Percentiles rank a stretch among this genome's conserved stretches.
Evolutionary conservation across 2,329 filamentous ascomycete genomes (phyloP).

Genomic region (Pseudonectria foliicola): DNA sequence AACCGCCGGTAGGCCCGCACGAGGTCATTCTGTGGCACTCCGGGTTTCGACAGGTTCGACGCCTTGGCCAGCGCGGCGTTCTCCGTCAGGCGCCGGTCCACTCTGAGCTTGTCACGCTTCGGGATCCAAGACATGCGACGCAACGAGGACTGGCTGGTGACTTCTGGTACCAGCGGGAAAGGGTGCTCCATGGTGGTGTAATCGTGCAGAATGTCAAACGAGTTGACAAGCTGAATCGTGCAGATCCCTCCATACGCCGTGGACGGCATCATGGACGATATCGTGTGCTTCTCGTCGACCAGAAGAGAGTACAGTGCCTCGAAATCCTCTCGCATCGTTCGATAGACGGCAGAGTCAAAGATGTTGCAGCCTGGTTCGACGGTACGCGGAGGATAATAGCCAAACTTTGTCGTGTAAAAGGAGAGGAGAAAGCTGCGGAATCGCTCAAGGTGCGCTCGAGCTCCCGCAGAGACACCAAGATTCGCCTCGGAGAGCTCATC

Average conservation of each 20-base stretch:
- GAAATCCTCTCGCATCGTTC: constrained; percentile 62
- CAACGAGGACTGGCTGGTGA: constrained; percentile 17
- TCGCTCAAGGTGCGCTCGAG: constrained; percentile 61
- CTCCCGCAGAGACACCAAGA: constrained; percentile 55
- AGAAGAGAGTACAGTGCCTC: constrained; percentile 63
- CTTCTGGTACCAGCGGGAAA: constrained; percentile 58
- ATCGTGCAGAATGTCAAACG: constrained; percentile 56
- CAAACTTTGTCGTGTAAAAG: constrained; percentile 60
- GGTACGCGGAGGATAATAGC: constrained; percentile 61
- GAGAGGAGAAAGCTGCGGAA: constrained; percentile 63
- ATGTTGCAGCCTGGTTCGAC: constrained; percentile 28
- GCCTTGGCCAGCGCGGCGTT: constrained; percentile 47
- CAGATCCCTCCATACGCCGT: constrained; percentile 61
- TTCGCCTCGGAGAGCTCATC: constrained; percentile 61
- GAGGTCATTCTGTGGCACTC: constrained; percentile 43
- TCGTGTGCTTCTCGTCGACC: constrained; percentile 53
- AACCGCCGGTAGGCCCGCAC: constrained; percentile 64
- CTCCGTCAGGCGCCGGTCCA: constrained; percentile 41
- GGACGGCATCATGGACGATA: constrained; percentile 41
- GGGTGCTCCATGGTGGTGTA: constrained; percentile 56
- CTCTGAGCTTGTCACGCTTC: constrained; percentile 34
- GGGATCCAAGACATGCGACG: constrained; percentile 36
- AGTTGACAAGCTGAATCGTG: constrained; percentile 58
- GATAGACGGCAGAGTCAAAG: constrained; percentile 53
- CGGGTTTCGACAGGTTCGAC: constrained; percentile 35